Conservation (phyloP, 768 basidiomycete genomes). For the Pleurotus pulmonarius region DNA sequence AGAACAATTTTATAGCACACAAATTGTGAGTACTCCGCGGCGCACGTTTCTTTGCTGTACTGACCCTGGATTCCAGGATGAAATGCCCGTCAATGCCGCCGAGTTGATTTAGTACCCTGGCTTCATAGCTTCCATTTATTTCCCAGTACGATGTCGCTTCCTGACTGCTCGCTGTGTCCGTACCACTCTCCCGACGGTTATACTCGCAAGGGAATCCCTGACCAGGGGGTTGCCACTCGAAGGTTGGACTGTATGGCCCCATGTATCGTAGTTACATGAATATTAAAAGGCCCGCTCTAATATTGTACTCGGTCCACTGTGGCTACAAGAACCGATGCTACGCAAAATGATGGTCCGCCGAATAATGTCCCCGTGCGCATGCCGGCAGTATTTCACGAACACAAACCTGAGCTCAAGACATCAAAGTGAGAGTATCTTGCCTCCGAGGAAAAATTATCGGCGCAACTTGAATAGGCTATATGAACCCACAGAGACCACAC, state of each 20-base stretch:
- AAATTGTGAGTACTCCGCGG: conserved; percentile 59
- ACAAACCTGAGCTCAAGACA: too few species aligned
- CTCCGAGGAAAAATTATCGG: too few species aligned
- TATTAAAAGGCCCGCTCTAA: background rate
- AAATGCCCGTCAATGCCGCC: conserved; percentile 98
- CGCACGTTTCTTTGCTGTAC: conserved; percentile 9
- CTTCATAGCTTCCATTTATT: background rate
- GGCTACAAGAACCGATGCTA: too few species aligned
- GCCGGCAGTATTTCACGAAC: too few species aligned
- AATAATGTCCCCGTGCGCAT: too few species aligned
- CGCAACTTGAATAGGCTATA: too few species aligned
- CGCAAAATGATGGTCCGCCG: too few species aligned
- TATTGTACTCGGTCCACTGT: too few species aligned
- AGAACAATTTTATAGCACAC: conserved; percentile 97
- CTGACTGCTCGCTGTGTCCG: background rate
- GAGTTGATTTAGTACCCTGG: conserved; percentile 73
- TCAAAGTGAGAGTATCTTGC: too few species aligned
- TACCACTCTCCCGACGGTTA: background rate
- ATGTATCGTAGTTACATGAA: background rate
- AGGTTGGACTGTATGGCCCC: background rate
- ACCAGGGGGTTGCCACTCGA: background rate
- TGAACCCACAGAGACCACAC: too few species aligned
- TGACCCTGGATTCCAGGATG: conserved; percentile 57
- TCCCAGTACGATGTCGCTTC: background rate
- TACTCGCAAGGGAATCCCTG: background rate